Conservation (phyloP, 163 green algal genomes). For the Picocystis sp. region DNA sequence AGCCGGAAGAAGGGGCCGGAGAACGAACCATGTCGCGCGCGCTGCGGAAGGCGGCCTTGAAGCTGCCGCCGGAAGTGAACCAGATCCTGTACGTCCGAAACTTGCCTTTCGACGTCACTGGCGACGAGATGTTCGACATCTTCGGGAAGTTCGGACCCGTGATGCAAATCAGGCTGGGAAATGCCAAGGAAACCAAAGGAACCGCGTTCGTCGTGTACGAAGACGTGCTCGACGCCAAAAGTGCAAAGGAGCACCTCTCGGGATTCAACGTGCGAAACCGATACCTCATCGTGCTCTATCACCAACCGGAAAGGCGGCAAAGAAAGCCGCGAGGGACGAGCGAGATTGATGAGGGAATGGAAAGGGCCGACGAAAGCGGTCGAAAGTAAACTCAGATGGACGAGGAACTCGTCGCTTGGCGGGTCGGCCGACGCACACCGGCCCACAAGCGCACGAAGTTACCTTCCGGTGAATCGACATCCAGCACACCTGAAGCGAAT, state of each 20-base stretch:
- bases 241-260: constrained; percentile 70
- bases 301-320: constrained; percentile 1
- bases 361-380: too few species aligned
- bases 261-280: constrained; percentile 64
- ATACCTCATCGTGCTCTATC: constrained; percentile 3
- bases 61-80: constrained; percentile 30
- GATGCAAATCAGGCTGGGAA: constrained; percentile 67
- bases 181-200: constrained; percentile 75
- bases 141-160: constrained; percentile 90
- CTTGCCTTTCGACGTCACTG: constrained; percentile 89
- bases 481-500: too few species aligned
- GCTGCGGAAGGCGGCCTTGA: neutral
- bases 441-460: too few species aligned
- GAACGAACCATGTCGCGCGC: too few species aligned
- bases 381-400: too few species aligned
- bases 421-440: too few species aligned
- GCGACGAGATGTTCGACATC: constrained; percentile 87
- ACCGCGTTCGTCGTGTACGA: constrained; percentile 94
- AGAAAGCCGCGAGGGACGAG: neutral
- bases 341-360: too few species aligned
- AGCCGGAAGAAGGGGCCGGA: too few species aligned
- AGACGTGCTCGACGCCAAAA: constrained; percentile 92
- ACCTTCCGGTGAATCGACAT: too few species aligned
- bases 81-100: constrained; percentile 47
- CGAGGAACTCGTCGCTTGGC: too few species aligned